phyloP scores from a whole-genome alignment of 78 protist species.

The Dictyostelium intermedium region DNA sequence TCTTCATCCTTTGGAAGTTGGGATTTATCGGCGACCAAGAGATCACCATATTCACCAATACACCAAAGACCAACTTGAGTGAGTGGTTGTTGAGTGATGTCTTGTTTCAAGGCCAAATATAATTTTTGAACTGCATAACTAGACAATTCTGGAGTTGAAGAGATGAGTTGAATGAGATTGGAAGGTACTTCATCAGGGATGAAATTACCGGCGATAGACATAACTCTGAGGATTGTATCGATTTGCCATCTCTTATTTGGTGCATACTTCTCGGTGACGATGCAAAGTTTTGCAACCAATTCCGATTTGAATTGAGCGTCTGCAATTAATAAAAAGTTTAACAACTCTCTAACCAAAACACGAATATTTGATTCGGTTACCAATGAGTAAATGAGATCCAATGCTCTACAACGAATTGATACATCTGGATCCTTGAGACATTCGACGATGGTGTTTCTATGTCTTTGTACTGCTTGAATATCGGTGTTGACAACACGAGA shows the following conservation, averaged over 20 bases:
- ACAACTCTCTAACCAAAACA: slow-evolving; percentile 84
- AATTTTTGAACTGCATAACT: slow-evolving; percentile 85
- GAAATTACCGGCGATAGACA: slow-evolving; percentile 88
- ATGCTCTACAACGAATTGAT: slow-evolving; percentile 97
- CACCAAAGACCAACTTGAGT: slow-evolving; percentile 88
- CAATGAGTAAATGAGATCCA: slow-evolving; percentile 95
- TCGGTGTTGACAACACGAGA: slow-evolving; percentile 87
- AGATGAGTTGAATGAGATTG: slow-evolving; percentile 71
- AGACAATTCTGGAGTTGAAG: slow-evolving; percentile 76
- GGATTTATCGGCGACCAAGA: slow-evolving; percentile 63
- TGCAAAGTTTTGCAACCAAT: slow-evolving; percentile 86
- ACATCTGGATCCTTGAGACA: slow-evolving; percentile 98
- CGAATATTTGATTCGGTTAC: slow-evolving; percentile 91
- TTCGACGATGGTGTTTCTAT: slow-evolving; percentile 95
- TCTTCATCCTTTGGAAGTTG: slow-evolving; percentile 77
- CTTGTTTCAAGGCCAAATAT: slow-evolving; percentile 51
- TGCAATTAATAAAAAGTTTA: slow-evolving; percentile 82
- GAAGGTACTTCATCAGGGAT: slow-evolving; percentile 89
- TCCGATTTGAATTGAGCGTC: slow-evolving; percentile 89
- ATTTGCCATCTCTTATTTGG: slow-evolving; percentile 96
- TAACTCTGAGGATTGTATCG: slow-evolving; percentile 92
- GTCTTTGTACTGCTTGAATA: slow-evolving; percentile 96
- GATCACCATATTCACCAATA: slow-evolving; percentile 96
- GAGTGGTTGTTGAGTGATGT: slow-evolving; percentile 78
- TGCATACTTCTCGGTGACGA: slow-evolving; percentile 89